Base-by-base conservation (phyloP, 371 early-diverging fungal species). In the Haplosporangium sp. region DNA sequence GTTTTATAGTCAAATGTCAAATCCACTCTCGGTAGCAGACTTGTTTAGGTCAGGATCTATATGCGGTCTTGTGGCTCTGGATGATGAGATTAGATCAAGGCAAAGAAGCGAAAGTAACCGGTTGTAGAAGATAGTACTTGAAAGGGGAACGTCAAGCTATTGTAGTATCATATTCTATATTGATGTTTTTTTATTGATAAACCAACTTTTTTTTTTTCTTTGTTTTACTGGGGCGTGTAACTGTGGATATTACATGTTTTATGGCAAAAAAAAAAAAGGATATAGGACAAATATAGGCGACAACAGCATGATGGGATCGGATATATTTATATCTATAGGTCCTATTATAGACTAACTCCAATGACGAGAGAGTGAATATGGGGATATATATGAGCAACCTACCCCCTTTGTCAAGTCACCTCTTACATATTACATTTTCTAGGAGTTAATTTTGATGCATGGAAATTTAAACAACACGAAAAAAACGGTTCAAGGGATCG, bases 1-100 rank as follows among this genome's bases (percentile, higher is more conserved):
- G 66, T 71, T 61, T 40, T 81, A 75, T 27, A 81, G 82, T 34
- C 82, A 81, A 45, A 81, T 81, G 20, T 74, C 82, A 20, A 81
- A 57, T n/a, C 71, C 74, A 8, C 62, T 81, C 34, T 71, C 82
- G 3, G 68, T 72, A 27, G 75, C 75, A 2, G 82, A 81, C 52
- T 47, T 81, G 56, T 75, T 81, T 20, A 59, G 82, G 4, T 71
- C 82, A 2, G 82, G 82, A 53, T 67, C 82, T 4, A 39, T 81
- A 0, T 81, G 82, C 61, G 82, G 82, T 6, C 60, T 81, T 9
- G 82, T 81, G 9, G 82, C 82, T 3, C 50, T 81, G 35, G 82
- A 81, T 15, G 82, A 81, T 39, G 82, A 81, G 61, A 81, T 81
- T 39, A 75, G 82, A n/a, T 71, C 75, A 13, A 38, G 75, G 27